Evolutionary conservation across 331 rosid genomes (phyloP).

Genomic region (Dryas integrifolia): DNA sequence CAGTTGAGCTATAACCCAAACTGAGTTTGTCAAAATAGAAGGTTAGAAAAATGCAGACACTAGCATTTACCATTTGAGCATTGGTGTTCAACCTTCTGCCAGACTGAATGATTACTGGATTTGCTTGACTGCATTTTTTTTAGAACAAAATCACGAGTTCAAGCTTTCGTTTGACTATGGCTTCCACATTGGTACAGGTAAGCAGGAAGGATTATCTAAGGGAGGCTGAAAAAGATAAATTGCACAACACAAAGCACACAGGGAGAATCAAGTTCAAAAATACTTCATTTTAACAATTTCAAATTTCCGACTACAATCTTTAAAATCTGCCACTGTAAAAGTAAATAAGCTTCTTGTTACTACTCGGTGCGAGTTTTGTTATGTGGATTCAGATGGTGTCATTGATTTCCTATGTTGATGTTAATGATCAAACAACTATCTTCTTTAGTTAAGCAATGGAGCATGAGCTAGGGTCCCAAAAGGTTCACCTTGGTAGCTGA

Average conservation of each 20-base stretch:
- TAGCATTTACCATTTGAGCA: neutral
- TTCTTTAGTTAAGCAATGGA: neutral
- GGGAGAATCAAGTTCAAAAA: constrained; percentile 33
- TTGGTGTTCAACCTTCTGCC: neutral
- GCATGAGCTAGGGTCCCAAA: neutral
- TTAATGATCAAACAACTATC: neutral
- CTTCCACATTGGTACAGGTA: constrained; percentile 36
- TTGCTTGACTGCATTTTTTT: neutral
- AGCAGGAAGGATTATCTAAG: constrained; percentile 38
- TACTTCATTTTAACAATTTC: constrained; percentile 7
- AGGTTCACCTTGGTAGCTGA: neutral
- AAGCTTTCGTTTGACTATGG: neutral
- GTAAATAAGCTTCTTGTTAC: constrained; percentile 18
- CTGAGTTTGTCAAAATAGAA: neutral
- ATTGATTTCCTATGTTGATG: constrained; percentile 1
- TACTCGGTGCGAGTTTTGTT: neutral
- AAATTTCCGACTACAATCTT: neutral
- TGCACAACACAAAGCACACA: constrained; percentile 35
- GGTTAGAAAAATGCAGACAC: no score
- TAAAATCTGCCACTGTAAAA: neutral
- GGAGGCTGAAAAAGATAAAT: constrained; percentile 38
- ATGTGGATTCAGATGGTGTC: neutral
- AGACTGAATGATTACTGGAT: no score
- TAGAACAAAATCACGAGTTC: neutral
- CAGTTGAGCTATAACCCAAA: neutral